phyloP scores from a whole-genome alignment of 257 asterid species.

The Avicennia marina region DNA sequence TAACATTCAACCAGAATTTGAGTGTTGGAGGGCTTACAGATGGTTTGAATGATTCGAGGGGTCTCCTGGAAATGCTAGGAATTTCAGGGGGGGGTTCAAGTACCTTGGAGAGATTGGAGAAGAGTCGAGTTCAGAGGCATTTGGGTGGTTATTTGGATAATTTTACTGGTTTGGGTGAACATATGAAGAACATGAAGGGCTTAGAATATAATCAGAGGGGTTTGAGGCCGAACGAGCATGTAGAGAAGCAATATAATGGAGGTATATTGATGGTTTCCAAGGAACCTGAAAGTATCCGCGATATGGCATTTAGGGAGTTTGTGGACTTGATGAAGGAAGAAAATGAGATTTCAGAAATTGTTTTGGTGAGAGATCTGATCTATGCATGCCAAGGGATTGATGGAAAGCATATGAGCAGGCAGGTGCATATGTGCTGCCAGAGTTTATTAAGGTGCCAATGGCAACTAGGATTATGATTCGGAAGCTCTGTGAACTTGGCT shows the following conservation, averaged over 20 bases:
- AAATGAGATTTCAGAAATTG: slow-evolving; percentile 79
- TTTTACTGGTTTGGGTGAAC: slow-evolving; percentile 28
- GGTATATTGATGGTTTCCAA: slow-evolving; percentile 76
- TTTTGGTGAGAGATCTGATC: slow-evolving; percentile 85
- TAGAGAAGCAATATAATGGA: slow-evolving; percentile 59
- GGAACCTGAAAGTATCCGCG: slow-evolving; percentile 80
- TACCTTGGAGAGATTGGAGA: slow-evolving; percentile 33
- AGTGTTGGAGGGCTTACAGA: slow-evolving; percentile 26
- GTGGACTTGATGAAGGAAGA: slow-evolving; percentile 68
- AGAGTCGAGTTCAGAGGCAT: slow-evolving; percentile 21
- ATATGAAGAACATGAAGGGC: slow-evolving; percentile 37
- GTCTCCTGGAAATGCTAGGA: slow-evolving; percentile 20
- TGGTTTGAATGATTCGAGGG: slow-evolving; percentile 29
- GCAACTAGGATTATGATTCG: slow-evolving; percentile 62
- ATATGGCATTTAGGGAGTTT: slow-evolving; percentile 78
- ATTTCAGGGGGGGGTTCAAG: slow-evolving; percentile 21
- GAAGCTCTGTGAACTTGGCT: slow-evolving; percentile 92
- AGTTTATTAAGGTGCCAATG: slow-evolving; percentile 57
- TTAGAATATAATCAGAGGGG: slow-evolving; percentile 36
- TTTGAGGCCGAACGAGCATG: slow-evolving; percentile 37
- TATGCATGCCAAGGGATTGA: slow-evolving; percentile 98
- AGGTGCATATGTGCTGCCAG: slow-evolving; percentile 68
- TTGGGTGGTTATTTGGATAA: slow-evolving; percentile 18
- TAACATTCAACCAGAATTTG: slow-evolving; percentile 23
- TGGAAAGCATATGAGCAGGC: slow-evolving; percentile 57